A percentile compares a stretch with the other conserved stretches of the same genome.
Conservation (phyloP, 2,329 filamentous ascomycete species). For the Aspergillus phoenicis region DNA sequence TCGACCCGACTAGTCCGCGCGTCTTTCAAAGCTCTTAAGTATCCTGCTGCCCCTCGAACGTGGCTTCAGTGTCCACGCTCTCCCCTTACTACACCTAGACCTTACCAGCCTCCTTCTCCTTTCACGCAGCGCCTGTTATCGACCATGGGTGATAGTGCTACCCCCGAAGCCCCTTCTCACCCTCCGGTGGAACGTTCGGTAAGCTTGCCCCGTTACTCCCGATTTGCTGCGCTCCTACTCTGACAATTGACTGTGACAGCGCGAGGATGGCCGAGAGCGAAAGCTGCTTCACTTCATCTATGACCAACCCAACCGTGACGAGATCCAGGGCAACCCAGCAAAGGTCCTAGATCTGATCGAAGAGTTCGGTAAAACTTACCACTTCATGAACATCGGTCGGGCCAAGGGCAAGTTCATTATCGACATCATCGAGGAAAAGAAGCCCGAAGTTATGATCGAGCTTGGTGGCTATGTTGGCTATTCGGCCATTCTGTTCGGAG, state of each 20-base stretch:
- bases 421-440: slow-evolving; percentile 66
- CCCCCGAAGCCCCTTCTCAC: slow-evolving; percentile 1
- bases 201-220: neutral
- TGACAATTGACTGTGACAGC: slow-evolving; percentile 15
- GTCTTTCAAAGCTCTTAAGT: neutral
- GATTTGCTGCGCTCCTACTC: neutral
- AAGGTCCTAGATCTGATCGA: slow-evolving; percentile 71
- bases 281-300: slow-evolving; percentile 72
- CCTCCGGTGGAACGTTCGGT: neutral
- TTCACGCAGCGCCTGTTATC: neutral
- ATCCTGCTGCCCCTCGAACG: neutral
- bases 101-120: neutral
- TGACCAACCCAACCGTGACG: slow-evolving; percentile 60
- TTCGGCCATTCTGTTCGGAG: slow-evolving; percentile 74
- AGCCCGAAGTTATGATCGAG: slow-evolving; percentile 73
- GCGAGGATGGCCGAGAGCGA: slow-evolving; percentile 72
- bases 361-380: slow-evolving; percentile 66
- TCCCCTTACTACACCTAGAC: neutral
- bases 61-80: neutral
- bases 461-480: slow-evolving; percentile 82
- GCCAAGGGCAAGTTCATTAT: slow-evolving; percentile 73
- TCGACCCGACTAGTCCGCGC: neutral
- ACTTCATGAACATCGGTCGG: slow-evolving; percentile 78
- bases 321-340: slow-evolving; percentile 65
- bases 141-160: slow-evolving; percentile 5